phyloP scores from a whole-genome alignment of 805 yeast species.

The Pichia phayaonensis region DNA sequence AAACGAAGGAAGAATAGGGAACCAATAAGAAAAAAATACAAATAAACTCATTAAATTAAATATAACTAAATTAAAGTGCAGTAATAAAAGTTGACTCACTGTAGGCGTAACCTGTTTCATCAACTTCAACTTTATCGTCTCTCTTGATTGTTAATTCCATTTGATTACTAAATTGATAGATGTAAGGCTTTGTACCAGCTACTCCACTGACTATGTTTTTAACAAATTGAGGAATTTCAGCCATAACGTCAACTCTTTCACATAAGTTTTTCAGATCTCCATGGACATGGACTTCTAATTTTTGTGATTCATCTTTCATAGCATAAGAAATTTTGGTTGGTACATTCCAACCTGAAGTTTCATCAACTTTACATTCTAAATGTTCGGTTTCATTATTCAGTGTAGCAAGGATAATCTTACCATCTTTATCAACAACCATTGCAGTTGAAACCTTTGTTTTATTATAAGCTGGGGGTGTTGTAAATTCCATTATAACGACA shows the following conservation, averaged over 20 bases:
- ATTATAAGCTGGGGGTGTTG: conserved; percentile 88
- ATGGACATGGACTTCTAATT: conserved; percentile 40
- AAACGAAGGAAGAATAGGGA: neutral
- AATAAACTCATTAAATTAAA: neutral
- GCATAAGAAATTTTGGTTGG: conserved; percentile 62
- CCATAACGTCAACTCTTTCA: conserved; percentile 96
- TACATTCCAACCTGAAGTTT: conserved; percentile 86
- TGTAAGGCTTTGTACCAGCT: conserved; percentile 94
- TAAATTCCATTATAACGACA: conserved; percentile 89
- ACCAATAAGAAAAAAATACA: neutral
- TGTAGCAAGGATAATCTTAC: conserved; percentile 53
- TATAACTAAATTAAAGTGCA: conserved; percentile 12
- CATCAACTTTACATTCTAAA: conserved; percentile 49
- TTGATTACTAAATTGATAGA: conserved; percentile 80
- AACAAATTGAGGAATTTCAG: conserved; percentile 90
- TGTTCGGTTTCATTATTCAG: conserved; percentile 60
- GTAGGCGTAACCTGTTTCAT: conserved; percentile 61
- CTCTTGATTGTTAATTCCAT: conserved; percentile 33
- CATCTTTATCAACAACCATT: conserved; percentile 56
- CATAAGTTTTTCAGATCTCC: conserved; percentile 60
- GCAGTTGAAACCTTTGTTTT: conserved; percentile 75
- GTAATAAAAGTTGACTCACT: conserved; percentile 77
- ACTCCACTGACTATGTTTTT: conserved; percentile 90
- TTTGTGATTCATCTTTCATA: conserved; percentile 32
- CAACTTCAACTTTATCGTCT: conserved; percentile 32